These are phyloP conservation scores for Nectriaceae sp. DNA, from an alignment of 2,329 filamentous ascomycete genomes.

Conservation along the genomic window DNA sequence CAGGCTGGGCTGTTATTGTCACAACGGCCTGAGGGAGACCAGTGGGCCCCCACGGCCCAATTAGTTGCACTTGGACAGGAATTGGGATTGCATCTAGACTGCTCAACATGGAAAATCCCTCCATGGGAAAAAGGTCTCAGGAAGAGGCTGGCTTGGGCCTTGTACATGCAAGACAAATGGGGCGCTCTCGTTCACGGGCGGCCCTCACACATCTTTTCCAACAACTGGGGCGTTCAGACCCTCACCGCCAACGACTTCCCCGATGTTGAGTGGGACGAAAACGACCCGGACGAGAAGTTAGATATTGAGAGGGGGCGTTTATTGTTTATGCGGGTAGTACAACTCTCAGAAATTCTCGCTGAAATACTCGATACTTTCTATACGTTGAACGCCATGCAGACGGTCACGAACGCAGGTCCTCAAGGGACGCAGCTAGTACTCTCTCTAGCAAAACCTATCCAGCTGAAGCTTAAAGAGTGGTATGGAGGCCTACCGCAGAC, in stretches of 20 bases:
- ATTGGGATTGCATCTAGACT: slow-evolving; percentile 86
- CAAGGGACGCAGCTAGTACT: slow-evolving; percentile 74
- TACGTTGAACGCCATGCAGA: slow-evolving; percentile 73
- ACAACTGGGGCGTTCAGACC: slow-evolving; percentile 75
- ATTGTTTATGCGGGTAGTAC: slow-evolving; percentile 75
- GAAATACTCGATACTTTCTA: slow-evolving; percentile 85
- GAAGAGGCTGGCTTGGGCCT: slow-evolving; percentile 84
- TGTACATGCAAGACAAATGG: slow-evolving; percentile 96
- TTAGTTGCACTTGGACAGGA: slow-evolving; percentile 86
- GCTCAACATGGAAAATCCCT: slow-evolving; percentile 83
- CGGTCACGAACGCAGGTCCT: slow-evolving; percentile 64
- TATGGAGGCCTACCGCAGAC: slow-evolving; percentile 66
- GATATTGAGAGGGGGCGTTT: slow-evolving; percentile 69
- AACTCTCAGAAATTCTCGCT: slow-evolving; percentile 72
- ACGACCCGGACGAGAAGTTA: slow-evolving; percentile 60
- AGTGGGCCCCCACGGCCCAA: slow-evolving; percentile 85
- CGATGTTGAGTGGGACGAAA: slow-evolving; percentile 68
- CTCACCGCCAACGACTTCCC: slow-evolving; percentile 71
- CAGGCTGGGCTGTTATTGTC: slow-evolving; percentile 76
- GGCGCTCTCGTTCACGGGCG: slow-evolving; percentile 82
- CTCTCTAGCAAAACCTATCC: slow-evolving; percentile 76
- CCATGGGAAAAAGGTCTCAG: slow-evolving; percentile 83
- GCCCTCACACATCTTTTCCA: slow-evolving; percentile 70
- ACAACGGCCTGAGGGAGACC: slow-evolving; percentile 74
- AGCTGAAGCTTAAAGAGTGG: slow-evolving; percentile 82